Percentiles rank a stretch among this genome's conserved stretches.
Evolutionary conservation across 139 green algal species (phyloP).

Genomic region (Volvox reticuliferus): DNA sequence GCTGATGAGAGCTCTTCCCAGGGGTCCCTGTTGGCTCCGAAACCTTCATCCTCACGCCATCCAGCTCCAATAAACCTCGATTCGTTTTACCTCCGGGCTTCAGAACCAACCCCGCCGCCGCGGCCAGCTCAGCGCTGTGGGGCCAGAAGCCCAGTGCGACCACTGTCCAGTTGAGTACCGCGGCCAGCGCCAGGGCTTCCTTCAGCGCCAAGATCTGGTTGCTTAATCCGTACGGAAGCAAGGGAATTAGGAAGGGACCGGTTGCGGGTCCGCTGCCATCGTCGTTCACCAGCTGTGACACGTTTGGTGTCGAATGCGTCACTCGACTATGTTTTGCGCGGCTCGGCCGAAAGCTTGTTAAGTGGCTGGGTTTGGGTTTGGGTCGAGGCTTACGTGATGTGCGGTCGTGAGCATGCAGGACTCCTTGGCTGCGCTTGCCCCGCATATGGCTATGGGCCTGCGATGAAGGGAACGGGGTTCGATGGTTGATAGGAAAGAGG

Average conservation of each 20-base stretch:
- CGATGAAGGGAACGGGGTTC: too few species aligned
- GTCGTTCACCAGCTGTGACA: not conserved
- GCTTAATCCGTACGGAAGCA: slow-evolving; percentile 26
- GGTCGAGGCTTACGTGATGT: too few species aligned
- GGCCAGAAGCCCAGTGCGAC: slow-evolving; percentile 30
- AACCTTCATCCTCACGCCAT: too few species aligned
- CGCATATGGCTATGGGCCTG: too few species aligned
- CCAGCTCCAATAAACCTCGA: too few species aligned
- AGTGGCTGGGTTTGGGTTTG: too few species aligned
- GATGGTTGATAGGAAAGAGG: too few species aligned
- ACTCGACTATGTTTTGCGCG: too few species aligned
- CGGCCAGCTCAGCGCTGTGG: slow-evolving; percentile 11
- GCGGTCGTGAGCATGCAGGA: too few species aligned
- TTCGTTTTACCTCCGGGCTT: not conserved
- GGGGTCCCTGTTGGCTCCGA: too few species aligned
- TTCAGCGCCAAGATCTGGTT: slow-evolving; percentile 34
- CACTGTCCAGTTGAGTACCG: slow-evolving; percentile 32
- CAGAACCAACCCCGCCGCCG: not conserved
- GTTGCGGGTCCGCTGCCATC: not conserved
- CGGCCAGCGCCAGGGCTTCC: slow-evolving; percentile 22
- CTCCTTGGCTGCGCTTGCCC: too few species aligned
- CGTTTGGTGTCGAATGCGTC: not conserved
- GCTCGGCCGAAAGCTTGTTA: too few species aligned
- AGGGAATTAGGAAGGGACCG: slow-evolving; percentile 7
- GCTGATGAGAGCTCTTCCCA: not conserved